Base-by-base conservation (phyloP, 805 yeast genomes). In the Wickerhamiella azymoides region DNA sequence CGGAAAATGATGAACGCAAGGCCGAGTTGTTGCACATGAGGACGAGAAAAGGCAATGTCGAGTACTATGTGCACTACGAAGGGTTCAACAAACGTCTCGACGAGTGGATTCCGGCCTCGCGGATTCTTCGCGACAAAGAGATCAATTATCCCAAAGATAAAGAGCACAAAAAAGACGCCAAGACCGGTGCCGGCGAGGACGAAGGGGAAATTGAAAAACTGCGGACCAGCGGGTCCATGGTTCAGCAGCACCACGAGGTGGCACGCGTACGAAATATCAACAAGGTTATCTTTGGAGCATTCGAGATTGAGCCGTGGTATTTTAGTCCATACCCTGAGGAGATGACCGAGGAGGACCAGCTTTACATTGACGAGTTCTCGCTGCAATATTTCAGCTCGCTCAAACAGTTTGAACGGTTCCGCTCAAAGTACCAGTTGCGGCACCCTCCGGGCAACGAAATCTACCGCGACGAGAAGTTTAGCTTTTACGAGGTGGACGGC, bases 361-460 rank as follows among this genome's bases (percentile, higher is more conserved):
- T 92, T 19, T 92, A 81, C 60, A 81, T 92, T 39, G 92, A 95
- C 64, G 97, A 88, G 63, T 92, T 83, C 60, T 79, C 96, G 2
- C 63, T 92, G 49, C 77, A 84, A 49, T 92, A 84, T 63, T 92
- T 84, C 64, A 92, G 94, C 3, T 83, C 94, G 0, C 69, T 72
- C 50, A 84, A 83, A 57, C 97, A 88, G 63, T 92, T 89, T 65
- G 93, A 92, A 65, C 70, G 99, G 51, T 92, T 85, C 65, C 71
- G 97, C 57, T 62, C 76, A 24, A 92, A 92, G 59, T 83, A 93
- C 60, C 80, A 93, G 1, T 69, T 92, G 64, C 77, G 80, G 59
- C 97, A 89, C 58, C 99, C 99, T 1, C 99, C 99, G 0, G 99
- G 99, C 0, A 92, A 92, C 65, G 98, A 92, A 59, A 88, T 92